A percentile compares a stretch with the other conserved stretches of the same genome.
These are phyloP conservation scores for Cercospora citrullina DNA, from an alignment of 2,329 filamentous ascomycete species.

Conservation along the genomic window DNA sequence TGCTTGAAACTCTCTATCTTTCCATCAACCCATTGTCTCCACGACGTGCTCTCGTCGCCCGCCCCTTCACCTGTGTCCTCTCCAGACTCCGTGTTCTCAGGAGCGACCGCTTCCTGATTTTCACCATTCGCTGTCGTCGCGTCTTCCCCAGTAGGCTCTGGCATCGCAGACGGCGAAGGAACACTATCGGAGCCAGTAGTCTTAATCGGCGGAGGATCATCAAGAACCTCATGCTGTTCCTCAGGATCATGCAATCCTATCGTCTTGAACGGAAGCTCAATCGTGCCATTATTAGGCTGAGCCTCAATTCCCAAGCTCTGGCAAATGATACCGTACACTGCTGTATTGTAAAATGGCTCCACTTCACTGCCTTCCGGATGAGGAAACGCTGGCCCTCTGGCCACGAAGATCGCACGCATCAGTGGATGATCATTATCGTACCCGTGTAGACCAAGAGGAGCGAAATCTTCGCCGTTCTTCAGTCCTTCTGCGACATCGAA, in stretches of 20 bases:
- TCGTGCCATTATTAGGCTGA: constrained; percentile 81
- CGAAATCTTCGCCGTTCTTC: constrained; percentile 66
- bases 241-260: constrained; percentile 57
- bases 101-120: background rate
- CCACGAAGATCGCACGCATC: constrained; percentile 95
- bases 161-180: background rate
- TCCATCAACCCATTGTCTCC: constrained; percentile 37
- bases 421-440: constrained; percentile 94
- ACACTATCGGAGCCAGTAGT: background rate
- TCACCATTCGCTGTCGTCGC: background rate
- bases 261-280: constrained; percentile 68
- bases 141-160: background rate
- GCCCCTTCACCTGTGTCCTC: background rate
- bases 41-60: constrained; percentile 21
- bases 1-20: constrained; percentile 37
- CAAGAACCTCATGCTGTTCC: constrained; percentile 22
- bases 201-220: constrained; percentile 25
- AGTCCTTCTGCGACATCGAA: constrained; percentile 71
- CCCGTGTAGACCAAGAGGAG: constrained; percentile 83
- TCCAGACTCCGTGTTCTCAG: background rate
- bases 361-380: constrained; percentile 78
- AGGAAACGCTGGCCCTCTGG: constrained; percentile 86
- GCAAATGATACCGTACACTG: constrained; percentile 93
- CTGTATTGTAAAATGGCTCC: constrained; percentile 82
- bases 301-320: constrained; percentile 77